Evolutionary conservation across 2,329 filamentous ascomycete genomes (phyloP).

Genomic region (Cordyceps militaris): DNA sequence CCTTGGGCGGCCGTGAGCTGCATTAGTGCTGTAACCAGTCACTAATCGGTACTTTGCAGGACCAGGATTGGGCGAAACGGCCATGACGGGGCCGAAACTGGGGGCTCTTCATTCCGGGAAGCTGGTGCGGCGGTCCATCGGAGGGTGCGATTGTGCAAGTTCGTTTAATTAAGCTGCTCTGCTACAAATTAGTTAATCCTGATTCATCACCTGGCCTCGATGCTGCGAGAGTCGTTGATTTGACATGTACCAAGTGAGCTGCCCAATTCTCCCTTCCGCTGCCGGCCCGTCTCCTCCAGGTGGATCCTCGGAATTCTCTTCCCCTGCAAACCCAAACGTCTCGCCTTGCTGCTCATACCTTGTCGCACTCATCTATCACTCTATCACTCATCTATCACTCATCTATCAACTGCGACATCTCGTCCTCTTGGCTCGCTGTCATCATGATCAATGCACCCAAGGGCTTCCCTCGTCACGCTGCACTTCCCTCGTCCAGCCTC

Average conservation of each 20-base stretch:
- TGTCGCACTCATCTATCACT: not conserved
- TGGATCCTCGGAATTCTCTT: not conserved
- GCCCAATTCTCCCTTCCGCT: too few relatives aligned
- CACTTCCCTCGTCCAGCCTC: not conserved
- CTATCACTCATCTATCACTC: not conserved
- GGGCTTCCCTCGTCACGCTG: not conserved
- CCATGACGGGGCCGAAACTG: not conserved
- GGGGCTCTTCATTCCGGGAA: not conserved
- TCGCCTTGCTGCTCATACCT: not conserved
- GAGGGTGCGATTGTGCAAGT: too few relatives aligned
- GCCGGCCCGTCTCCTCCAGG: not conserved
- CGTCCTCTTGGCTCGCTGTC: too few relatives aligned
- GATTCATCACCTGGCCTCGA: too few relatives aligned
- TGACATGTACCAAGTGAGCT: too few relatives aligned
- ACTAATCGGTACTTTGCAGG: not conserved
- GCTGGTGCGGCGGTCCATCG: too few relatives aligned
- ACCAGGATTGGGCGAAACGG: not conserved
- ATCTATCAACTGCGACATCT: not conserved
- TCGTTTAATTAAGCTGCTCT: too few relatives aligned
- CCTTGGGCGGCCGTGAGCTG: not conserved
- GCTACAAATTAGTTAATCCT: too few relatives aligned
- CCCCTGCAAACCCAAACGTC: conserved; percentile 4
- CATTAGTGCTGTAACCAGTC: not conserved
- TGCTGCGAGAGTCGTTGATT: not conserved
- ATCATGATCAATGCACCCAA: too few relatives aligned